Percentiles rank a stretch among this genome's conserved stretches.
These are phyloP conservation scores for Phaeotremella fagi DNA, from an alignment of 768 basidiomycete genomes.

Conservation along the genomic window DNA sequence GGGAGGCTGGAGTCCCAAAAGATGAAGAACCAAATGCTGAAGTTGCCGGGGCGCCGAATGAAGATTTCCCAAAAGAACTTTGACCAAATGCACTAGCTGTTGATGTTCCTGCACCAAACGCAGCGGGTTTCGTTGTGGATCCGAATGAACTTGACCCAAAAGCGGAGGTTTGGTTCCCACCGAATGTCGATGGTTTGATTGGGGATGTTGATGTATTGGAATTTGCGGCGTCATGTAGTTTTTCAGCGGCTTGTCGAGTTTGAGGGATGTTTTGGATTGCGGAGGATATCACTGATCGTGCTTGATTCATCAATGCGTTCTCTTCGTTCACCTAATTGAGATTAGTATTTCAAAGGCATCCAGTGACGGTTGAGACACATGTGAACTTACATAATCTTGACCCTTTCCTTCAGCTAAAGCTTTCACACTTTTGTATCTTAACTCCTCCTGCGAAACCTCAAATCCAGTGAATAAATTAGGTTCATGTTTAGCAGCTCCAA, in stretches of 20 bases:
- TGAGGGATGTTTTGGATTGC: slow-evolving; percentile 21
- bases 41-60: neutral
- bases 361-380: neutral
- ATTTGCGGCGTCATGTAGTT: slow-evolving; percentile 23
- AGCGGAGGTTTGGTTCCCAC: neutral
- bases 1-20: neutral
- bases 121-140: neutral
- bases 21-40: slow-evolving; percentile 5
- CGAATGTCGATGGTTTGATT: neutral
- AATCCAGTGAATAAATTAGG: slow-evolving; percentile 61
- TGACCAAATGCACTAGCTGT: slow-evolving; percentile 20
- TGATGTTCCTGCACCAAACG: neutral
- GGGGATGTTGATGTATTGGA: neutral
- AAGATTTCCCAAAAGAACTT: slow-evolving; percentile 11
- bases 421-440: slow-evolving; percentile 61
- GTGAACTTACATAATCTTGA: slow-evolving; percentile 64
- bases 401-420: slow-evolving; percentile 58
- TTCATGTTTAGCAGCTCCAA: slow-evolving; percentile 71
- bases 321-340: slow-evolving; percentile 27
- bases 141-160: neutral
- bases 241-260: slow-evolving; percentile 29
- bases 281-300: slow-evolving; percentile 17
- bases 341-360: neutral
- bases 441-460: slow-evolving; percentile 74
- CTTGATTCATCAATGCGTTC: slow-evolving; percentile 13